A percentile compares a stretch with the other conserved stretches of the same genome.
These are phyloP conservation scores for Trapa incisa DNA, from an alignment of 345 rosid species.

Conservation along the genomic window DNA sequence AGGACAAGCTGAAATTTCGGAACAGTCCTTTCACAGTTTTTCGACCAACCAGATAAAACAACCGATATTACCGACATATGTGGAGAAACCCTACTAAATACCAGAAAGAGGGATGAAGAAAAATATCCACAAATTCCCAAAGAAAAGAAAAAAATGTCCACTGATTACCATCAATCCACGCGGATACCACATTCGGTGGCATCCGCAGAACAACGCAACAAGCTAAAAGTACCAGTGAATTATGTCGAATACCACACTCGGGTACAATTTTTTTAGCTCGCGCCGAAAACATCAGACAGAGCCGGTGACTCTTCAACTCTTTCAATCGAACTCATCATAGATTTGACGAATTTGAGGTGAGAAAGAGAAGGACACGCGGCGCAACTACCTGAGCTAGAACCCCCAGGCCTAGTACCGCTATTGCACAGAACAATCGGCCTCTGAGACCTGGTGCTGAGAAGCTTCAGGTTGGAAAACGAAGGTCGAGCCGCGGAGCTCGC, in stretches of 20 bases:
- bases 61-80: neutral
- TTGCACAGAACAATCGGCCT: slow-evolving; percentile 18
- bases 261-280: no score
- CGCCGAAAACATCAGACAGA: neutral
- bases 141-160: neutral
- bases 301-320: neutral
- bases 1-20: neutral
- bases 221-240: neutral
- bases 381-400: slow-evolving; percentile 24
- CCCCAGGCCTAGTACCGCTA: slow-evolving; percentile 21
- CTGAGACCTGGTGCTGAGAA: slow-evolving; percentile 7
- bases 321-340: neutral
- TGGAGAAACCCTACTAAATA: neutral
- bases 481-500: neutral
- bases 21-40: neutral
- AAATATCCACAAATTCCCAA: neutral
- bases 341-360: neutral
- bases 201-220: neutral
- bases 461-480: neutral
- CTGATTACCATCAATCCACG: no score
- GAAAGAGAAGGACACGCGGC: neutral
- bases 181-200: no score
- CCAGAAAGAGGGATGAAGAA: neutral
- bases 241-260: no score
- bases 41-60: neutral